Base-by-base conservation (phyloP, 164 flowering plant species). In the Akebia trifoliata region DNA sequence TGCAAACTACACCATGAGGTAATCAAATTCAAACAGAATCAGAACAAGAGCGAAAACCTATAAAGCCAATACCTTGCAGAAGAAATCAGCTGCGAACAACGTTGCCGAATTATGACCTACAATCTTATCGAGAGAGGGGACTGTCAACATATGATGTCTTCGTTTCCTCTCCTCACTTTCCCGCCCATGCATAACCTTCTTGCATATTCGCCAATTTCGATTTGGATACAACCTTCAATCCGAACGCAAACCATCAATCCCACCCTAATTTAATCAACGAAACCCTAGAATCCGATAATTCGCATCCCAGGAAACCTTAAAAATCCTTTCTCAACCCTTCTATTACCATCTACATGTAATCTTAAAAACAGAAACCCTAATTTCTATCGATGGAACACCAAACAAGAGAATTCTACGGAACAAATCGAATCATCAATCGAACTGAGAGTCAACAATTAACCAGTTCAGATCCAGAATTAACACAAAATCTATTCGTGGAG, bases 81-180 rank as follows among this genome's bases (percentile, higher is more conserved):
- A 79, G 30, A 56, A 73, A 67, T 64, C 65, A 56, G 54, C n/a
- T 24, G 61, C 28, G n/a, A 38, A n/a, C n/a, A n/a, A 17, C 14
- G 21, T 10, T 0, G 54, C 5, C n/a, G 68, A 68, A 69, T 62
- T 72, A 55, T 53, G 64, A 65, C 74, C 77, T 68, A 68, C 56
- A 69, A 72, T 68, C 49, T 69, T 67, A 54, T 63, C 65, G 60
- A 67, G 73, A 24, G 77, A 30, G 28, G 77, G 77, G 69, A 72
- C 89, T 30, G 84, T 62, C 80, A 70, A 79, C 93, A 85, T 85
- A 81, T 82, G 88, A 83, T 66, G 78, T 56, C 69, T 60, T 70
- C 73, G 68, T 67, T 72, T 66, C 79, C 77, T 55, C 62, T 70
- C 74, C 72, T 77, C 85, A 76, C 74, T 75, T 68, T 63, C 75